Evolutionary conservation across 768 basidiomycete genomes (phyloP).

Genomic region (Tulasnella sp.): DNA sequence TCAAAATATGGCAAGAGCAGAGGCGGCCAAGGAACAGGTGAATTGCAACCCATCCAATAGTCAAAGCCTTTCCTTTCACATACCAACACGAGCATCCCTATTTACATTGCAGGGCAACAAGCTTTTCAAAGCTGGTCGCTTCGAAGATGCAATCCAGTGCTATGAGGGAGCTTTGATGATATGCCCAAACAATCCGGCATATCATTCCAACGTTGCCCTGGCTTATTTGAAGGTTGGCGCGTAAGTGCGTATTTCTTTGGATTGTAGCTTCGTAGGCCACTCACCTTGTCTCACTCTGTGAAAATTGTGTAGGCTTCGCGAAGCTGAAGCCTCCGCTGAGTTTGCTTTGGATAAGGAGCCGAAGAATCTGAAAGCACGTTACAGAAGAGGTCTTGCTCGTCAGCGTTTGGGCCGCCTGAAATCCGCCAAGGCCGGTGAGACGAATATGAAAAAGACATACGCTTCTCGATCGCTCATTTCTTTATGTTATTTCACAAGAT

Average conservation of each 20-base stretch:
- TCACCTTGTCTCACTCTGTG: neutral
- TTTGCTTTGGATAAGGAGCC: neutral
- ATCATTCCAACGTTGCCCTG: neutral
- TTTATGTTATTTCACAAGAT: neutral
- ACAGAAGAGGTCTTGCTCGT: constrained; percentile 1
- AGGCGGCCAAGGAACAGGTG: neutral
- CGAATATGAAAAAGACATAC: neutral
- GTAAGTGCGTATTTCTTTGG: neutral
- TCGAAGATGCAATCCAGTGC: neutral
- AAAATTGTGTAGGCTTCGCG: neutral
- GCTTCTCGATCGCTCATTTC: neutral
- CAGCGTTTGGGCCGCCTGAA: neutral
- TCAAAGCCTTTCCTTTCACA: no score
- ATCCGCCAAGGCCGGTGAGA: constrained; percentile 4
- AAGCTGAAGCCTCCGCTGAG: neutral
- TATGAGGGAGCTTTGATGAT: neutral
- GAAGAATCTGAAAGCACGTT: constrained; percentile 5
- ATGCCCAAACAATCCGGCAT: neutral
- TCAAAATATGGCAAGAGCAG: neutral
- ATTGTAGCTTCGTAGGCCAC: no score
- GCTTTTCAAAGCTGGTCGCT: neutral
- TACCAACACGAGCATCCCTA: no score
- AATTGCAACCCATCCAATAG: no score
- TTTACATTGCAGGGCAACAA: neutral
- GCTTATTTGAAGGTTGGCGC: neutral